A percentile compares a stretch with the other conserved stretches of the same genome.
Evolutionary conservation across 768 basidiomycete species (phyloP).

Genomic region (Tulasnella sp.): DNA sequence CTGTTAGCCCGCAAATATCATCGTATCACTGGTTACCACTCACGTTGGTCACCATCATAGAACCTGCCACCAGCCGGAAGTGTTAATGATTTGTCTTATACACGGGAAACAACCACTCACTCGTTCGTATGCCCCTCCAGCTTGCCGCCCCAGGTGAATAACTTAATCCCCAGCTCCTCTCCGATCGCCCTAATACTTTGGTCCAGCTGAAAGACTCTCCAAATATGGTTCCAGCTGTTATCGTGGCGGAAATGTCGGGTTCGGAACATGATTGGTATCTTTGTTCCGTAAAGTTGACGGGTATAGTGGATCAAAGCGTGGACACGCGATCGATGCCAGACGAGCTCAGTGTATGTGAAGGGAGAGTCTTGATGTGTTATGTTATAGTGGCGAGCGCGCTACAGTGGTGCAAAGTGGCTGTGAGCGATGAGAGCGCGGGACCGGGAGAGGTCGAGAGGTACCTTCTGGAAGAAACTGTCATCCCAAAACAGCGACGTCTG

Average conservation of each 20-base stretch:
- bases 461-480: background rate
- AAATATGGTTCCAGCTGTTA: constrained; percentile 5
- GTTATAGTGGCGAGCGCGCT: background rate
- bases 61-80: background rate
- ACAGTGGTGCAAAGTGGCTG: background rate
- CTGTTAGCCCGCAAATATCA: background rate
- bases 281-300: background rate
- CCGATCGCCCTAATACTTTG: constrained; percentile 7
- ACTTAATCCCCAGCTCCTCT: constrained; percentile 3
- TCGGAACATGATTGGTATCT: constrained; percentile 11
- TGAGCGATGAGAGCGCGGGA: background rate
- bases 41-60: constrained; percentile 12
- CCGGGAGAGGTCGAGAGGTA: background rate
- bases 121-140: constrained; percentile 3
- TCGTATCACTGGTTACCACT: background rate
- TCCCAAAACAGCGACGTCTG: constrained; percentile 9
- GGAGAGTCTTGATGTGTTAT: background rate
- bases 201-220: background rate
- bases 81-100: background rate
- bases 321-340: constrained; percentile 8
- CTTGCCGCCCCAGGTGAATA: constrained; percentile 9
- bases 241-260: constrained; percentile 5
- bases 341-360: constrained; percentile 2
- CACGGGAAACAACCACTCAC: background rate
- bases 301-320: constrained; percentile 3